phyloP scores from a whole-genome alignment of 1,284 basidiomycete species.

The Sanghuangporus baumii region DNA sequence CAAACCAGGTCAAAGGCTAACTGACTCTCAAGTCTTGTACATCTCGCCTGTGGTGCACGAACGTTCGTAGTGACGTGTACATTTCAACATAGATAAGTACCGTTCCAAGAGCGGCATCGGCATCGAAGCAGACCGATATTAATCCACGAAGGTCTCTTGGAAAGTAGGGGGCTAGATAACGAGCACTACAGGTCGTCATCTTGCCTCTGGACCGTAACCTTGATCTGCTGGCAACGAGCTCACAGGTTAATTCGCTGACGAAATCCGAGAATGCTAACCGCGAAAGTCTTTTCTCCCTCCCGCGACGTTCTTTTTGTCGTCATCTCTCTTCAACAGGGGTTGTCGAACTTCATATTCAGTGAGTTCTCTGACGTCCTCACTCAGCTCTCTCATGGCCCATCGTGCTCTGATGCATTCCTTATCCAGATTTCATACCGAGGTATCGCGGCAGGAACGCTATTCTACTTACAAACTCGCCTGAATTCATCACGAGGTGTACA shows the following conservation, averaged over 20 bases:
- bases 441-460: no score
- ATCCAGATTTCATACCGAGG: no score
- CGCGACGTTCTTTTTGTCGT: not conserved
- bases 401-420: not conserved
- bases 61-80: not conserved
- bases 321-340: not conserved
- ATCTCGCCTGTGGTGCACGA: not conserved
- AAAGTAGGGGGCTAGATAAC: not conserved
- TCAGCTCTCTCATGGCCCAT: not conserved
- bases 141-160: not conserved
- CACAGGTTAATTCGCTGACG: not conserved
- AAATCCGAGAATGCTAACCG: not conserved
- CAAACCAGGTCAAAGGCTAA: not conserved
- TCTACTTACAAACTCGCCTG: no score
- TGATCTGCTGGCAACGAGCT: not conserved
- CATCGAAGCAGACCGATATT: not conserved
- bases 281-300: no score
- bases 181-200: not conserved
- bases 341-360: not conserved
- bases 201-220: not conserved
- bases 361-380: not conserved
- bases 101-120: not conserved
- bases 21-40: not conserved
- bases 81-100: not conserved
- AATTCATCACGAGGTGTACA: no score